Conservation (phyloP, 164 flowering plant species). For the Annona squamosa region DNA sequence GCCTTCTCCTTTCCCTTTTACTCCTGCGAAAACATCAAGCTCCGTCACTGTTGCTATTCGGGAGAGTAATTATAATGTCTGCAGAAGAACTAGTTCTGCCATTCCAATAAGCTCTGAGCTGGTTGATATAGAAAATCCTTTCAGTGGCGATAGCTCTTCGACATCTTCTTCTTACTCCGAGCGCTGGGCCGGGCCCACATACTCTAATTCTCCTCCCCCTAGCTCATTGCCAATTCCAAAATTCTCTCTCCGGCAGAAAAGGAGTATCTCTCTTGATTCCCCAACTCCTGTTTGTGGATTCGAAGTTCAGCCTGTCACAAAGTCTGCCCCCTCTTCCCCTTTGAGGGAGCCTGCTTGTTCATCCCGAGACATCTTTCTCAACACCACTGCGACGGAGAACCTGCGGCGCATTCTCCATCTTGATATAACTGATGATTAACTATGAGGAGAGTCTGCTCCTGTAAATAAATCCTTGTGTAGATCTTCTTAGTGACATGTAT, state of each 20-base stretch:
- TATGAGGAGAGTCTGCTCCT: conserved; percentile 20
- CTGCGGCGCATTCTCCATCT: conserved; percentile 92
- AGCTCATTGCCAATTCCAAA: conserved; percentile 93
- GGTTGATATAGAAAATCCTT: conserved; percentile 13
- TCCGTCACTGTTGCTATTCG: conserved; percentile 3
- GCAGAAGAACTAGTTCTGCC: conserved; percentile 24
- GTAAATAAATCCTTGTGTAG: conserved; percentile 35
- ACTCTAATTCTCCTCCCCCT: conserved; percentile 91
- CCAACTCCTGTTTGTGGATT: conserved; percentile 32
- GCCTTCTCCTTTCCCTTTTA: conserved; percentile 37
- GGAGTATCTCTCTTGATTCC: conserved; percentile 70
- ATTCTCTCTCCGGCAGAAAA: conserved; percentile 53
- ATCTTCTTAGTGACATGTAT: conserved; percentile 34
- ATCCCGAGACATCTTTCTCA: conserved; percentile 25
- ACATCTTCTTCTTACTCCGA: conserved; percentile 28
- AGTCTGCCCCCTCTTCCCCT: conserved; percentile 91
- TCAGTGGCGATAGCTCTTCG: conserved; percentile 14
- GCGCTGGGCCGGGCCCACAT: conserved; percentile 73
- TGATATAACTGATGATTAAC: conserved; percentile 49
- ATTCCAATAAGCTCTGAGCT: conserved; percentile 27
- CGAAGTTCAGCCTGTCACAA: conserved; percentile 37
- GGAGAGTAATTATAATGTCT: conserved; percentile 2
- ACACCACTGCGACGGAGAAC: conserved; percentile 73
- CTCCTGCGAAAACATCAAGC: conserved; percentile 17
- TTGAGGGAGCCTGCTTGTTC: conserved; percentile 35